These are phyloP conservation scores for Oligophagozyma castellii DNA, from an alignment of 1,139 yeast species.

Conservation along the genomic window DNA sequence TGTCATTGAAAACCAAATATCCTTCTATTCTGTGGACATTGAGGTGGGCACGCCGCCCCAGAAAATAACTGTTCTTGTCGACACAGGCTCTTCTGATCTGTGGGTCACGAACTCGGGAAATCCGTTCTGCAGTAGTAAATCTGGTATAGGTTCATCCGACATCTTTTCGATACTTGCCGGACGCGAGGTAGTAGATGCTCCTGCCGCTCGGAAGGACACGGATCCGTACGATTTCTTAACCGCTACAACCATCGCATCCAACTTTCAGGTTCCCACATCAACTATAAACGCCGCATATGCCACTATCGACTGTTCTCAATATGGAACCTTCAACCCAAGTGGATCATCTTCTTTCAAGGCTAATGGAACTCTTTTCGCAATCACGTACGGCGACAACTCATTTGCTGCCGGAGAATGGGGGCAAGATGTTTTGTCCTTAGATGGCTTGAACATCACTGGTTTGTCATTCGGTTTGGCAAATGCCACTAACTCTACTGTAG, in stretches of 20 bases:
- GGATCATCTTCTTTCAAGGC: constrained; percentile 33
- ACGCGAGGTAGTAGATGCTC: background rate
- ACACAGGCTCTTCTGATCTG: constrained; percentile 62
- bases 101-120: constrained; percentile 36
- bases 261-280: constrained; percentile 2
- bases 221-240: constrained; percentile 3
- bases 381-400: constrained; percentile 47
- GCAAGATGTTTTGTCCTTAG: constrained; percentile 31
- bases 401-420: constrained; percentile 51
- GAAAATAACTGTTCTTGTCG: constrained; percentile 40
- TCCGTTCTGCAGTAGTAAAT: constrained; percentile 10
- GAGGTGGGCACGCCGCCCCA: constrained; percentile 43
- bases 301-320: constrained; percentile 24
- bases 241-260: constrained; percentile 3
- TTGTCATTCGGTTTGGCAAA: constrained; percentile 48
- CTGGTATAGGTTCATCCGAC: background rate
- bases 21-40: constrained; percentile 19
- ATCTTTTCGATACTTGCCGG: background rate
- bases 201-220: background rate
- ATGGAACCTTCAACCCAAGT: constrained; percentile 33
- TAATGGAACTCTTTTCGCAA: constrained; percentile 34
- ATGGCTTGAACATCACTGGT: constrained; percentile 29
- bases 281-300: constrained; percentile 5
- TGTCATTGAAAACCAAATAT: constrained; percentile 14
- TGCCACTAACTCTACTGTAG: constrained; percentile 36